phyloP scores from a whole-genome alignment of 1,284 basidiomycete species.

The Rhodofomes roseus region DNA sequence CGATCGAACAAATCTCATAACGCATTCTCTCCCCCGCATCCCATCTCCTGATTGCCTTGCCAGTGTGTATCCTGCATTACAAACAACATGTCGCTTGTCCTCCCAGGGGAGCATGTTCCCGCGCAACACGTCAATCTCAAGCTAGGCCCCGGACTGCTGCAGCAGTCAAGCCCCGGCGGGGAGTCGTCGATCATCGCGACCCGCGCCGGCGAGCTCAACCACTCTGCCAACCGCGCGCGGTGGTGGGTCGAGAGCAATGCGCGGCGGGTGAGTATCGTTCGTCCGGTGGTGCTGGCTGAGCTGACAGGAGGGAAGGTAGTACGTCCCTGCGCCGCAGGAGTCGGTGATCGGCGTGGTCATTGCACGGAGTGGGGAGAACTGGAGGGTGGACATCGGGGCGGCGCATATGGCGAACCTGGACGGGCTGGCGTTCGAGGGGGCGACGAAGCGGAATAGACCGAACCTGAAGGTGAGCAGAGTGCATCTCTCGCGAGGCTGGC shows the following conservation, averaged over 20 bases:
- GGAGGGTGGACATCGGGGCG: constrained; percentile 79
- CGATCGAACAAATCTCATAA: neutral
- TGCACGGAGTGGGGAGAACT: constrained; percentile 73
- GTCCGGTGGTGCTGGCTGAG: neutral
- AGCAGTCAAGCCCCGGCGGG: constrained; percentile 34
- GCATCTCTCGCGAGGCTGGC: neutral
- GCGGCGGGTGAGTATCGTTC: constrained; percentile 49
- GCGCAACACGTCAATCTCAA: constrained; percentile 75
- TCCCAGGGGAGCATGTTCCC: constrained; percentile 67
- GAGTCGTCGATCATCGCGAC: constrained; percentile 53
- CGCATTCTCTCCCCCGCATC: neutral
- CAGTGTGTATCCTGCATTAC: neutral
- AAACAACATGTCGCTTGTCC: constrained; percentile 51
- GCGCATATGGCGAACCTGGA: constrained; percentile 77
- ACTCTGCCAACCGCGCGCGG: constrained; percentile 65
- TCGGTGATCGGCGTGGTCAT: constrained; percentile 72
- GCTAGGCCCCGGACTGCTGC: constrained; percentile 71
- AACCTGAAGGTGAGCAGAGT: constrained; percentile 66
- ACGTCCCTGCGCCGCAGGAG: constrained; percentile 81
- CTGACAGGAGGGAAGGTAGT: constrained; percentile 43
- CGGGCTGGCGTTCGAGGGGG: constrained; percentile 82
- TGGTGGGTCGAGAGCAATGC: constrained; percentile 85
- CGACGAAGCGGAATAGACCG: constrained; percentile 80
- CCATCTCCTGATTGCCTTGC: neutral
- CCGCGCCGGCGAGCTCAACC: constrained; percentile 61